Conservation (phyloP, 805 yeast species). For the Candida wancherniae region DNA sequence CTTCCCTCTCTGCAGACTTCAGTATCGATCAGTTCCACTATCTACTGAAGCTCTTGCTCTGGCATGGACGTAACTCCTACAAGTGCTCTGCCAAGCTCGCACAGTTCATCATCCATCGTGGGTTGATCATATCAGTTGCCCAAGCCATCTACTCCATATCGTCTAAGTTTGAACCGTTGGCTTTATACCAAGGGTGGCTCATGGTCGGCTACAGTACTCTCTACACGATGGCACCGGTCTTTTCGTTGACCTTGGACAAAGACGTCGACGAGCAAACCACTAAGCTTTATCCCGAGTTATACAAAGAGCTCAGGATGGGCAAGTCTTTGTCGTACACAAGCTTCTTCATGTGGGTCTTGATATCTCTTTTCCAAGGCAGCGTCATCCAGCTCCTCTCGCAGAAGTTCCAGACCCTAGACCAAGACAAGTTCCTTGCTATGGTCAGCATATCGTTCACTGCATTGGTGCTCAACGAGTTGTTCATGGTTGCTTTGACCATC, state of each 20-base stretch:
- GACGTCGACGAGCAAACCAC: slow-evolving; percentile 90
- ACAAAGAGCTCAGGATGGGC: slow-evolving; percentile 87
- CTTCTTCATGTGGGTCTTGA: slow-evolving; percentile 85
- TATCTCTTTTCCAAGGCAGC: slow-evolving; percentile 87
- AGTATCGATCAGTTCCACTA: slow-evolving; percentile 89
- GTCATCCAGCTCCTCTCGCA: slow-evolving; percentile 83
- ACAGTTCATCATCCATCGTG: slow-evolving; percentile 95
- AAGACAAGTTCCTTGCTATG: slow-evolving; percentile 56
- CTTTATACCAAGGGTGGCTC: slow-evolving; percentile 91
- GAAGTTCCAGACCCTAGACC: slow-evolving; percentile 57
- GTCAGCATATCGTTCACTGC: slow-evolving; percentile 85
- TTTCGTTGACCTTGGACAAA: slow-evolving; percentile 82
- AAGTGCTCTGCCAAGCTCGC: slow-evolving; percentile 92
- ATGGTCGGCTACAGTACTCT: slow-evolving; percentile 98
- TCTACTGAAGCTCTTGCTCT: slow-evolving; percentile 75
- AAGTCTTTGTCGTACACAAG: slow-evolving; percentile 80
- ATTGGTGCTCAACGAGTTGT: slow-evolving; percentile 75
- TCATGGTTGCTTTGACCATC: slow-evolving; percentile 90
- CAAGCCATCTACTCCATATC: slow-evolving; percentile 90
- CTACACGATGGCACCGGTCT: slow-evolving; percentile 98
- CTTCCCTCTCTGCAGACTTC: slow-evolving; percentile 95
- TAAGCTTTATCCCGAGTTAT: slow-evolving; percentile 87
- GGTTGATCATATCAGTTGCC: slow-evolving; percentile 86
- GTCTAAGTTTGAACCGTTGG: slow-evolving; percentile 87
- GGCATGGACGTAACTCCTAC: slow-evolving; percentile 98